A percentile compares a stretch with the other conserved stretches of the same genome.
Evolutionary conservation across 169 alveolate genomes (phyloP).

Genomic region (Plasmodium ovale): DNA sequence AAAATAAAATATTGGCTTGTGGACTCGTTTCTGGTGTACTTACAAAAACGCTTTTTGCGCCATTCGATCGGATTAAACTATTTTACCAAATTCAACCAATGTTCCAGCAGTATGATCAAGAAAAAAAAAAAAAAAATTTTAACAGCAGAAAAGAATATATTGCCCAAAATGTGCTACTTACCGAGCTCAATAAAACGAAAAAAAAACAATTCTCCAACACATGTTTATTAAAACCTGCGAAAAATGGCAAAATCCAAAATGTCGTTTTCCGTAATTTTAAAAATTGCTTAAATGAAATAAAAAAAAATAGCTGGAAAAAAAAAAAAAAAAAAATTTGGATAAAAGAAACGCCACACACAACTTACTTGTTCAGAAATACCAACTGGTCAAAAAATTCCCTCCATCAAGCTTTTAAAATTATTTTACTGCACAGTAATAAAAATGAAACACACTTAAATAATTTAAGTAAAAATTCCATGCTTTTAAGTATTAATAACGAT

Average conservation of each 20-base stretch:
- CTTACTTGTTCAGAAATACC: constrained; percentile 3
- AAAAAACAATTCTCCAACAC: not conserved
- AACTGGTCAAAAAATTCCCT: not conserved
- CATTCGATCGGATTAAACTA: constrained; percentile 86
- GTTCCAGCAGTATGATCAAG: constrained; percentile 80
- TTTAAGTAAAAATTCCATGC: constrained; percentile 30
- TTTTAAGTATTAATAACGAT: constrained; percentile 31
- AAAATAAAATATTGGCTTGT: constrained; percentile 78
- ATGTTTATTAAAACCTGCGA: not conserved
- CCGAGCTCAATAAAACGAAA: not conserved
- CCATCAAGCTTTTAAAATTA: constrained; percentile 45
- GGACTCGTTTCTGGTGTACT: constrained; percentile 87
- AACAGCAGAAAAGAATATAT: not conserved
- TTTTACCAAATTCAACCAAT: constrained; percentile 40
- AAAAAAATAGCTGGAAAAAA: constrained; percentile 11
- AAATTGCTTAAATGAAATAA: constrained; percentile 45
- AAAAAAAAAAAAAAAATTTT: constrained; percentile 4
- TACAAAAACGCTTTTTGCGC: constrained; percentile 91
- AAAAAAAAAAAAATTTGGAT: not conserved
- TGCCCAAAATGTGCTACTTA: constrained; percentile 5
- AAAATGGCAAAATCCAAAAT: constrained; percentile 10
- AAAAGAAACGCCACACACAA: not conserved
- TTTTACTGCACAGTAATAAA: not conserved
- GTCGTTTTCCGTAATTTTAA: constrained; percentile 40
- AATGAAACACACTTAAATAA: constrained; percentile 24